Evolutionary conservation across 495 filamentous ascomycete genomes (phyloP), one percentile per base, ranked within the genome.

Genomic region (Xylaria bambusicola): DNA sequence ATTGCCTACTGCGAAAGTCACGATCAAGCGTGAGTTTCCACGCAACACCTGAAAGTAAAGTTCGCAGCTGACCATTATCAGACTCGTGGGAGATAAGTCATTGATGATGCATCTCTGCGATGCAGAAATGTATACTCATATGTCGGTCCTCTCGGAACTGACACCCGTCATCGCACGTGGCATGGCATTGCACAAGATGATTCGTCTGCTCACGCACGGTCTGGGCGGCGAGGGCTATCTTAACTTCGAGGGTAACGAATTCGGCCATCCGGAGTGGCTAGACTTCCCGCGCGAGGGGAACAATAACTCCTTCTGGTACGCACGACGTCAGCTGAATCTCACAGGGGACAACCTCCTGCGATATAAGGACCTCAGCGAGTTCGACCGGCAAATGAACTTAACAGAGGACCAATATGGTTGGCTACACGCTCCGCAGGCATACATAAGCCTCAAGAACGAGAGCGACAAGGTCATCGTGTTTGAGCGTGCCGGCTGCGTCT

Each of bases 161-260:
- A 98, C 94, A 2, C 89, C 92, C 0, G 80, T 93, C 62, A 97
- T 98, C 71, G 88, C 93, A 52, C 86, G 94, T 58, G 94, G 95
- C 52, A 86, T 98, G 77, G 82, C 88, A 8, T 74, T 98, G 24
- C 94, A 98, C 83, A 98, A 98, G 78, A 88, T 98, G 86, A 96
- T 98, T 70, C 88, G 94, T 15, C 84, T 98, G 7, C 76, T 98
- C 55, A 98, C 94, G 21, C 95, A 98, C 74, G 85, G 79, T 29
- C 84, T 98, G n/a, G 94, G 95, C 50, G 94, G 94, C 61, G 94
- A 98, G 74, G 94, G 93, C 38, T 98, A 95, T 67, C 91, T 98
- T 52, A 98, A 97, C 77, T 98, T 98, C 67, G 92, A 96, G 74
- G 94, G 93, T 60, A 98, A 98, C 74, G 94, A 98, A 73, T 98